Base-by-base conservation (phyloP, 176 grass and related monocot genomes). In the Bromus sterilis region DNA sequence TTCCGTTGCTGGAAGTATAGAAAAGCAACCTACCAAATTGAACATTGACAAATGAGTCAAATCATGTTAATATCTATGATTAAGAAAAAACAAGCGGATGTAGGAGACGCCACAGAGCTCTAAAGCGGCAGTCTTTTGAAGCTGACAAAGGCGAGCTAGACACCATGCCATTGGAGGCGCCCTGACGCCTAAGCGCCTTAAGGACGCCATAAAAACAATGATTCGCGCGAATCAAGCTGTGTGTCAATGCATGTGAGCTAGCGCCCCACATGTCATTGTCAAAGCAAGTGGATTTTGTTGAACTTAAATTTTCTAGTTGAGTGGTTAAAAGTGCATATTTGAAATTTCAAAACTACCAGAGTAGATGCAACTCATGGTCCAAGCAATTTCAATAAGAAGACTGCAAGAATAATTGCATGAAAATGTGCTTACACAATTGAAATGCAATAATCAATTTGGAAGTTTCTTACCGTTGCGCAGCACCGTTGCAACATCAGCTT, bases 401-500 rank as follows among this genome's bases (percentile, higher is more conserved):
- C 8, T 40, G 34, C 34, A 77, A 77, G 42, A 42, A 28, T 13
- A 62, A 61, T 31, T 61, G 25, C 10, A 39, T 12, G 10, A 61
- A 21, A 43, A 62, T 10, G 16, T 30, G 35, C 36, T 78, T 61
- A 30, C 58, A 46, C 16, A 21, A 25, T 34, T 81, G 32, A 80
- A 63, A 80, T 72, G 29, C 26, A 81, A 61, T 26, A 66, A 81
- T 39, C 25, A 10, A 57, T 65, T 49, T 32, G 4, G 20, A 85
- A 82, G 26, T 31, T 66, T 74, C 14, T 78, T 90, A 98, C 96
- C 96, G 90, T 95, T 98, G 69, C 96, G 96, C 68, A 98, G 74
- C 16, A 98, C 96, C 0, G 91, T 95, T 80, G 96, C 93, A 88
- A 93, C 91, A 91, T 98, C 96, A 86, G 96, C 96, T 83, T 95